phyloP scores from a whole-genome alignment of 345 rosid genomes.

The Alliaria petiolata region DNA sequence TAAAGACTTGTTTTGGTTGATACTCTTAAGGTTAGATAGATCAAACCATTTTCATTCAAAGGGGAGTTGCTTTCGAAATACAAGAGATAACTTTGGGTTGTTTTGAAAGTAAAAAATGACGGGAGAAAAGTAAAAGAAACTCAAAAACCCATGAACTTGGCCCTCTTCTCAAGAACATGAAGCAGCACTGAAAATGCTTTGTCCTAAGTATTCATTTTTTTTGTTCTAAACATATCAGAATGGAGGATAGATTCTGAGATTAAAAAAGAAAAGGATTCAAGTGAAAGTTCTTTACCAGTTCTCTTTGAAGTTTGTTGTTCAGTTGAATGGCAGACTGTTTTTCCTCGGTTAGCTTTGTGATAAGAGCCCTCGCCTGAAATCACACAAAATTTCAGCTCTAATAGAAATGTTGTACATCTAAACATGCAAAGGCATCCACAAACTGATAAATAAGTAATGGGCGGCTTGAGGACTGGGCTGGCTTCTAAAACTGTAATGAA shows the following conservation, averaged over 20 bases:
- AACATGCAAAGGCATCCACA: not conserved
- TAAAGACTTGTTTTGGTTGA: not conserved
- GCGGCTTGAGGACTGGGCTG: not conserved
- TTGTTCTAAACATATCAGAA: not conserved
- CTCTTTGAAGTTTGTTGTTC: conserved; percentile 57
- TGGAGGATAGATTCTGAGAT: not conserved
- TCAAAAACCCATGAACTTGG: not conserved
- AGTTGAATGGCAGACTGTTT: conserved; percentile 51
- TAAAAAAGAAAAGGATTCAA: not conserved
- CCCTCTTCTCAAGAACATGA: not conserved
- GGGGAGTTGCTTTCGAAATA: no score
- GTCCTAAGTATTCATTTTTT: not conserved
- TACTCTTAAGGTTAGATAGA: not conserved
- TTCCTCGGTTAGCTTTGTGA: conserved; percentile 61
- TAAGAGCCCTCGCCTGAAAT: conserved; percentile 49
- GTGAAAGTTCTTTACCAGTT: conserved; percentile 47
- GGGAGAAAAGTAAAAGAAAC: not conserved
- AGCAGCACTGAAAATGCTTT: not conserved
- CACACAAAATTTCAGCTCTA: not conserved
- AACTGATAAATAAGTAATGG: not conserved
- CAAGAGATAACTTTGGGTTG: no score
- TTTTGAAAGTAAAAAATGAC: no score
- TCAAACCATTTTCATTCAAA: not conserved
- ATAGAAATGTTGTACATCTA: not conserved
- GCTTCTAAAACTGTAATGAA: not conserved